Evolutionary conservation across 2,329 filamentous ascomycete genomes (phyloP), one percentile per base, ranked within the genome.

Genomic region (Cladosporium austrohemisphaericum): DNA sequence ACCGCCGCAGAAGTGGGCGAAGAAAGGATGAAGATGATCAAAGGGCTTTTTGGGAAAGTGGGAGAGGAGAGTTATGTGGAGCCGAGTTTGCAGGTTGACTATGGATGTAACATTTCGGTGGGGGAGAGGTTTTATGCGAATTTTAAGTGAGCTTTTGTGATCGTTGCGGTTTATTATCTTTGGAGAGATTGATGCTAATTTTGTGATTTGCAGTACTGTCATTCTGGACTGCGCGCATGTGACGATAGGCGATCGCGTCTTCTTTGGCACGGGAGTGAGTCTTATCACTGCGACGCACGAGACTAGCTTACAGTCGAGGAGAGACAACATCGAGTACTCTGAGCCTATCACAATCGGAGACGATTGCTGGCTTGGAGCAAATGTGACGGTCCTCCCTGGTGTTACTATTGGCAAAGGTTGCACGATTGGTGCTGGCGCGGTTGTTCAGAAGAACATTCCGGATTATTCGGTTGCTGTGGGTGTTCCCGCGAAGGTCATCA

Each of bases 331-430:
- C 7, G 76, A 79, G 53, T 77, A 72, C 51, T 72, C 74, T 0
- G 65, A 67, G 28, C 71, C 72, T 0, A 71, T 79, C 0, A 67
- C 65, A 8, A 73, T 79, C 47, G 74, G 75, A 0, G 83, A 88
- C 55, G 88, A 93, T 70, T 86, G 85, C 67, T 88, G 86, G 86
- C 68, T 90, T 28, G 85, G 82, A 1, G 85, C 84, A 0, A 83
- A 81, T 59, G 81, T 80, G 4, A 79, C 74, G 20, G 78, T 93
- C 18, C 69, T 89, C 23, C 80, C 86, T 0, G 88, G 88, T 0
- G 81, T 93, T 22, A 90, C 78, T 1, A 84, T 93, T 54, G 88
- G 88, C 0, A 74, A 77, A 47, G 87, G 88, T 0, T 75, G 73
- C 2, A 86, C 84, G 0, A 76, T 93, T 52, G 88, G 86, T 1